Conservation (phyloP, 2,329 filamentous ascomycete genomes). For the Verticillium zaregamsianum region DNA sequence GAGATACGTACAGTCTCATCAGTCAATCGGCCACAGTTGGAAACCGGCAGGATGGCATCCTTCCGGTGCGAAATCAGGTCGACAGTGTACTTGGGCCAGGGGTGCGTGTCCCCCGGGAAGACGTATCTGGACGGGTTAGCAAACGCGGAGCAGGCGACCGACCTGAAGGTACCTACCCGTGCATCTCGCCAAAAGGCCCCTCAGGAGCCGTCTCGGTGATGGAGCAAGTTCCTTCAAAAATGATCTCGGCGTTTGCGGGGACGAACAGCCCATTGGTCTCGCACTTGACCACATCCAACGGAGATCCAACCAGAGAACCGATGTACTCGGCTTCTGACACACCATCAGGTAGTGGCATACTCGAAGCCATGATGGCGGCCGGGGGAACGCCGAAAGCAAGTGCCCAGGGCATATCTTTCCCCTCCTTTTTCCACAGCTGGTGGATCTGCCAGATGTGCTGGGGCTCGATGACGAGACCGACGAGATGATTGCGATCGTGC, state of each 20-base stretch:
- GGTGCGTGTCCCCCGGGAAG: neutral
- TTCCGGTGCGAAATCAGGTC: slow-evolving; percentile 43
- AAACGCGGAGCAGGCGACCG: neutral
- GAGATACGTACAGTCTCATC: slow-evolving; percentile 32
- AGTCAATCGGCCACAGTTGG: slow-evolving; percentile 36
- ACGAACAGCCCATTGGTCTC: slow-evolving; percentile 45
- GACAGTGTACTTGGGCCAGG: slow-evolving; percentile 35
- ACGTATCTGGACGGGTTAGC: slow-evolving; percentile 23
- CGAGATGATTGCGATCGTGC: slow-evolving; percentile 33
- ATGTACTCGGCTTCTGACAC: slow-evolving; percentile 44
- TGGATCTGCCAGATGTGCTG: slow-evolving; percentile 44
- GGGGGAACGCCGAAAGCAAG: slow-evolving; percentile 44
- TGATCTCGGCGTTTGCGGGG: slow-evolving; percentile 45
- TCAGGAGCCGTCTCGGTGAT: slow-evolving; percentile 36
- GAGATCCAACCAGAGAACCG: slow-evolving; percentile 37
- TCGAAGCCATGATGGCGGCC: slow-evolving; percentile 40
- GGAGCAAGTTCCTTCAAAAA: slow-evolving; percentile 44
- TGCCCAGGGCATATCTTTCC: slow-evolving; percentile 42
- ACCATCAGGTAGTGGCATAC: slow-evolving; percentile 44
- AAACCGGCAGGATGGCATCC: slow-evolving; percentile 43
- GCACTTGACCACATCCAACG: slow-evolving; percentile 46
- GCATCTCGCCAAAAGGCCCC: slow-evolving; percentile 44
- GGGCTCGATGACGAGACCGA: slow-evolving; percentile 34
- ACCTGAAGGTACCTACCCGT: slow-evolving; percentile 21
- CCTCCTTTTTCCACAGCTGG: slow-evolving; percentile 39